Conservation (phyloP, 2,329 filamentous ascomycete genomes). For the Alternaria triticina region DNA sequence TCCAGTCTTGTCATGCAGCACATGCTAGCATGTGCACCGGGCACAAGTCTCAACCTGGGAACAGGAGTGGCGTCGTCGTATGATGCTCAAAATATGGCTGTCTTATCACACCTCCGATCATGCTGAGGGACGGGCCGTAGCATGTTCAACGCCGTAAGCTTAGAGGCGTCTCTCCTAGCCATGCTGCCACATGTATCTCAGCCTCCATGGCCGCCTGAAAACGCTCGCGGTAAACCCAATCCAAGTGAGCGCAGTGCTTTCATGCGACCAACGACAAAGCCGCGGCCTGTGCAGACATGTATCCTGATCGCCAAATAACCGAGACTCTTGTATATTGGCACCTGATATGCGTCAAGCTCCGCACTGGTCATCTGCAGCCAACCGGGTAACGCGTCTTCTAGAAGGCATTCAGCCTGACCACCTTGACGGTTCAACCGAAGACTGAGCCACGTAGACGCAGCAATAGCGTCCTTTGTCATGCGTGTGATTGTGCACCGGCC, state of each 20-base stretch:
- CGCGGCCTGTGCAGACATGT: conserved; percentile 14
- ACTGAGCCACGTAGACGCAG: conserved; percentile 12
- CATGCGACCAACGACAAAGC: conserved; percentile 38
- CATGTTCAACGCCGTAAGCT: conserved; percentile 18
- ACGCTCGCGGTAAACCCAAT: background rate
- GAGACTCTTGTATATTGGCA: conserved; percentile 39
- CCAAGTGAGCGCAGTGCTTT: conserved; percentile 13
- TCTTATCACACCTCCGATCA: conserved; percentile 19
- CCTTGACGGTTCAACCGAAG: conserved; percentile 19
- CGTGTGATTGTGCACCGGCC: background rate
- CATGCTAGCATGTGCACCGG: conserved; percentile 16
- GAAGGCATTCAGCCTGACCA: conserved; percentile 30
- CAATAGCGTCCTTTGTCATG: background rate
- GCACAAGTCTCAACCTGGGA: conserved; percentile 4
- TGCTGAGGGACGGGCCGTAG: conserved; percentile 40
- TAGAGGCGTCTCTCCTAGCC: background rate
- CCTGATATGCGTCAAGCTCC: conserved; percentile 38
- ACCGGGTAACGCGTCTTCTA: conserved; percentile 34
- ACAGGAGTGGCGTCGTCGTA: conserved; percentile 3
- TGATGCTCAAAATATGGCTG: background rate
- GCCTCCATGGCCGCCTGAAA: background rate
- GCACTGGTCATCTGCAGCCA: conserved; percentile 29
- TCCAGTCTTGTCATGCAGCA: conserved; percentile 32
- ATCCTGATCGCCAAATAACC: conserved; percentile 45
- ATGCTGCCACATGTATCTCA: background rate